Base-by-base conservation (phyloP, 2,329 filamentous ascomycete genomes). In the Bimuria novae-zelandiae region DNA sequence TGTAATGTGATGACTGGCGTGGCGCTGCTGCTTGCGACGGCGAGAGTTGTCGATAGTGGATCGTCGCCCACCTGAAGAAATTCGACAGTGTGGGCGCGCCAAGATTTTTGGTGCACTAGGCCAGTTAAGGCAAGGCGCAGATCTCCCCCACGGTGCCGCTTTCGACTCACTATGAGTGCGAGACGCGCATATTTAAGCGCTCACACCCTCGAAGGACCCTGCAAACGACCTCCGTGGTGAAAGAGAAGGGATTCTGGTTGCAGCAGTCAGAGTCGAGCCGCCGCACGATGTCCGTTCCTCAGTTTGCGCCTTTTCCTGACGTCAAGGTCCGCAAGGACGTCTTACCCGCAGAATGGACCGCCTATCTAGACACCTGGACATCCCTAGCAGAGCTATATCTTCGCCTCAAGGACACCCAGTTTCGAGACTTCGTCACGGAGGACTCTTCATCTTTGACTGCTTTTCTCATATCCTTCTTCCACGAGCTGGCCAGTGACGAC, bases 231-330 rank as follows among this genome's bases (percentile, higher is more conserved):
- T 30, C 11, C 4, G 8, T 7, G 2, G 4, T 35, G 7, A 33
- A 17, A 35, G 14, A 44, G 10, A n/a, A 32, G 10, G 5, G 10
- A 1, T 44, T 1, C 27, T n/a, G 10, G 5, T 10, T 11, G 11
- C n/a, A 11, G 30, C n/a, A 32, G 21, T 19, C 10, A 30, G 16
- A n/a, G 7, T 4, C 4, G 14, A 22, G 11, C 32, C 22, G n/a
- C 7, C 32, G n/a, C 14, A 19, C 49, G 39, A 79, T 79, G 72
- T 68, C 76, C 49, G 76, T 92, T 43, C 91, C 91, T 36, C 82
- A 86, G 29, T 81, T 97, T 73, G 91, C 89, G 52, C 84, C 89
- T 17, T 92, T 94, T 64, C 93, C 92, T 16, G 82, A 87, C 56
- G 77, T 83, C 29, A 77, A 79, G 50, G 85, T 91, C 77, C 85